A percentile compares a stretch with the other conserved stretches of the same genome.
Evolutionary conservation across 2,329 filamentous ascomycete species (phyloP).

Genomic region (Fusarium miscanthi): DNA sequence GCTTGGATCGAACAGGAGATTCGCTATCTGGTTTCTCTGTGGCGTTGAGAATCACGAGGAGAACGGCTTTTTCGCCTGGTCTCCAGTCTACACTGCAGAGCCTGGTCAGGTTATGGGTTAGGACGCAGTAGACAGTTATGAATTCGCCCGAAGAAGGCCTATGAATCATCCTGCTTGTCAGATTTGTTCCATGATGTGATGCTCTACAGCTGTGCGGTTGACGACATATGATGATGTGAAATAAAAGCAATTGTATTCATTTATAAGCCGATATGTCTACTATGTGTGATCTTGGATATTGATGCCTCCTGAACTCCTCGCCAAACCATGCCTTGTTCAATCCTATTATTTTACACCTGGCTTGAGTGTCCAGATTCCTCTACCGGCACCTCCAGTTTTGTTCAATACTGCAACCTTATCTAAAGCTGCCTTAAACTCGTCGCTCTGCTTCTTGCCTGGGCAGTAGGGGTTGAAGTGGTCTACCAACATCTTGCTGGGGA

Average conservation of each 20-base stretch:
- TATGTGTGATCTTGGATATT: constrained; percentile 1
- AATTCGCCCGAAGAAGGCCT: constrained; percentile 58
- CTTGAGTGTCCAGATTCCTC: constrained; percentile 66
- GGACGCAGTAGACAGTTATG: constrained; percentile 55
- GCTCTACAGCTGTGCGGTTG: constrained; percentile 20
- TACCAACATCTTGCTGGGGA: constrained; percentile 85
- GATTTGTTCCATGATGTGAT: constrained; percentile 36
- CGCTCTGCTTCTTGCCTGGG: constrained; percentile 69
- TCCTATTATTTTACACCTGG: constrained; percentile 18
- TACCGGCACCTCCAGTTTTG: constrained; percentile 63
- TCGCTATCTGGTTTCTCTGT: constrained; percentile 65
- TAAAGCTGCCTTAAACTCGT: constrained; percentile 85
- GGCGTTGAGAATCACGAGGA: constrained; percentile 78
- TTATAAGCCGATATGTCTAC: constrained; percentile 3
- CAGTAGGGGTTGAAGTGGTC: constrained; percentile 91
- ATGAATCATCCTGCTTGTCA: constrained; percentile 53
- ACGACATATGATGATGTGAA: constrained; percentile 23
- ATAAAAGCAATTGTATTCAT: constrained; percentile 2
- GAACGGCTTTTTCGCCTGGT: constrained; percentile 76
- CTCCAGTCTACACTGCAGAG: constrained; percentile 66
- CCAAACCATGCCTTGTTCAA: constrained; percentile 5
- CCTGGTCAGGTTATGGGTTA: constrained; percentile 48
- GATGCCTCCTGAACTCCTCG: constrained; percentile 29
- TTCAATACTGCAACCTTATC: constrained; percentile 80
- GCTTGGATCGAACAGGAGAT: constrained; percentile 52